Base-by-base conservation (phyloP, 306 rosid genomes). In the Cyclanthera cordifolia region DNA sequence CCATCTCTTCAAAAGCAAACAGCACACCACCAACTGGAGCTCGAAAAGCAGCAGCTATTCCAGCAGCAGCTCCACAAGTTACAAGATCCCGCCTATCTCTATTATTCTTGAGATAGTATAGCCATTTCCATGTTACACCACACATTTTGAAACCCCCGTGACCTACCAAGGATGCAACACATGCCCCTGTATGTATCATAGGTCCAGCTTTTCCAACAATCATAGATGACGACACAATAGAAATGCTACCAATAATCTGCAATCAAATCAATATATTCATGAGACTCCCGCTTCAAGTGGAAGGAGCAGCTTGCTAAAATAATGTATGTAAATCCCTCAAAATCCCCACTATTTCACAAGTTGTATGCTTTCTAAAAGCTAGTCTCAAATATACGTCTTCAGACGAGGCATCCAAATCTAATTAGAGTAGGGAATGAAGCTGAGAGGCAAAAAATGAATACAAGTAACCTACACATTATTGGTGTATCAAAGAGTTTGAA, bases 151-250 rank as follows among this genome's bases (percentile, higher is more conserved):
- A 90, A 48, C 99, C 95, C 60, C 96, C 97, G 80, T 83, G 97
- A 49, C 96, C 84, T 53, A 94, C 73, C 81, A 94, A 74, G 21
- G 97, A 78, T 15, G 95, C 99, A 69, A 94, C 76, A 67, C 96
- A 90, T 16, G 99, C 96, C 45, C 96, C 96, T n/a, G 91, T 90
- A 54, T 93, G 96, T 71, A 93, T 87, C 99, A 93, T 86, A 11
- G 99, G 99, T 71, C 99, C 99, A 43, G 99, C 96, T 79, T 90
- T 93, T 72, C 99, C 99, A 19, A 93, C 76, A 30, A 76, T 75
- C 70, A 93, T 87, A 21, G 99, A 93, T 8, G 95, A 79, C 13
- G 99, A 93, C 68, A 88, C 99, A 0, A 95, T 95, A 6, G 99
- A 73, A 65, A 90, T 79, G 78, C 99, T 93, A 69, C 99, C 99